These are phyloP conservation scores for Lignosus rhinocerotis DNA, from an alignment of 1,284 basidiomycete species.

Conservation along the genomic window DNA sequence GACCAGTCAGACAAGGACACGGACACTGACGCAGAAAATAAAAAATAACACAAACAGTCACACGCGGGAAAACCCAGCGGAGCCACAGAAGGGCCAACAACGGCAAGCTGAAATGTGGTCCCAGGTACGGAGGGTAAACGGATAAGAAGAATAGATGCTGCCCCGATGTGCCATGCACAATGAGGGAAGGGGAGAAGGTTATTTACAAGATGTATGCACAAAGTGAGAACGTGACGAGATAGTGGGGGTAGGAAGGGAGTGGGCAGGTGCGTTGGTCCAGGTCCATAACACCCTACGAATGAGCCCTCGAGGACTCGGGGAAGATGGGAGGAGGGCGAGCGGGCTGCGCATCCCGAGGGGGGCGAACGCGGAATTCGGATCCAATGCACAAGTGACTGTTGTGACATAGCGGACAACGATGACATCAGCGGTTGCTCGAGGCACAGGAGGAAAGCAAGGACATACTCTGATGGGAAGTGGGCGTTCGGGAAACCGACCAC, in stretches of 20 bases:
- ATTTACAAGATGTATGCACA: conserved; percentile 32
- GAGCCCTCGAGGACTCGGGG: conserved; percentile 35
- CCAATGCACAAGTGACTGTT: conserved; percentile 68
- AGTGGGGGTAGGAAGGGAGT: conserved; percentile 1
- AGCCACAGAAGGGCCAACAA: not conserved
- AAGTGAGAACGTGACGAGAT: conserved; percentile 12
- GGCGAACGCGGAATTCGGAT: conserved; percentile 75
- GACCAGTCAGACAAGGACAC: not conserved
- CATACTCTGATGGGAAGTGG: conserved; percentile 94
- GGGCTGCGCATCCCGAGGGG: conserved; percentile 48
- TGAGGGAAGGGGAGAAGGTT: conserved; percentile 15
- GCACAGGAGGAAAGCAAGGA: conserved; percentile 30
- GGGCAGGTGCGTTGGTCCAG: not conserved
- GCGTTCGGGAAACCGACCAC: conserved; percentile 96
- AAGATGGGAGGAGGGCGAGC: conserved; percentile 40
- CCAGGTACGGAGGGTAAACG: conserved; percentile 6
- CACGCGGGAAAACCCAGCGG: conserved; percentile 3
- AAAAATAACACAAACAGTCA: conserved; percentile 22
- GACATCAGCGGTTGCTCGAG: conserved; percentile 24
- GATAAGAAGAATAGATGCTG: conserved; percentile 1
- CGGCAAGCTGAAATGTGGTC: not conserved
- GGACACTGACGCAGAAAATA: conserved; percentile 9
- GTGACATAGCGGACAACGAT: conserved; percentile 12
- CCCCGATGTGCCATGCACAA: conserved; percentile 8
- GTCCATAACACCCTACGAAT: conserved; percentile 28